phyloP scores from a whole-genome alignment of 192 early-diverging fungal species.

The Cetraspora pellucida region DNA sequence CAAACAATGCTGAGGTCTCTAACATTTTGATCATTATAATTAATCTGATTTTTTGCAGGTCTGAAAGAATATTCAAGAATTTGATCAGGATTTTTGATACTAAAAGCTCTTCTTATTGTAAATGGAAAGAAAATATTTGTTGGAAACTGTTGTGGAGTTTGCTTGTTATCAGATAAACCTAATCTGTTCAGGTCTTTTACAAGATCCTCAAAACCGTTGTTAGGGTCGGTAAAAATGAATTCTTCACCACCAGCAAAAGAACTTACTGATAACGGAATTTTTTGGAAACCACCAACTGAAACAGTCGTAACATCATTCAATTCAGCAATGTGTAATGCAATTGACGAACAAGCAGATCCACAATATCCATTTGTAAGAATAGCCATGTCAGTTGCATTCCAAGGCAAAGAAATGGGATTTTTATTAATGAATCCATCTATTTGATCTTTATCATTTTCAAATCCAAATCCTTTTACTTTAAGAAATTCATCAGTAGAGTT shows the following conservation, averaged over 20 bases:
- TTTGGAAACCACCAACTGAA: constrained; percentile 40
- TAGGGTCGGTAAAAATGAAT: background rate
- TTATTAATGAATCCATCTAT: background rate
- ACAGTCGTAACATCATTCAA: constrained; percentile 43
- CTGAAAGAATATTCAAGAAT: constrained; percentile 1
- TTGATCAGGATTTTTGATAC: background rate
- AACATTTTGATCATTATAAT: background rate
- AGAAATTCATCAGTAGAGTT: background rate
- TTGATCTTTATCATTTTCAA: background rate
- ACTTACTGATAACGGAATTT: constrained; percentile 38
- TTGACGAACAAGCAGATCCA: constrained; percentile 43
- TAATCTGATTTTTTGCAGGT: background rate
- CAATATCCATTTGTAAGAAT: constrained; percentile 49
- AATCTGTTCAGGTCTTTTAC: background rate
- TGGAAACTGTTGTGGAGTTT: background rate
- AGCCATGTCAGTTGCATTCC: constrained; percentile 42
- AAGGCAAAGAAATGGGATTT: constrained; percentile 31
- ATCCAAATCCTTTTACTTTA: background rate
- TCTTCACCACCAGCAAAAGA: constrained; percentile 42
- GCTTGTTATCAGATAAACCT: background rate
- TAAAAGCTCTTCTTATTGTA: background rate
- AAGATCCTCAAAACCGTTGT: background rate
- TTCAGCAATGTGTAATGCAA: constrained; percentile 40
- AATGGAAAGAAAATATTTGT: background rate
- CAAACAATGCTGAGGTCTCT: constrained; percentile 2